These are phyloP conservation scores for Metschnikowia amazonensis DNA, from an alignment of 805 yeast species.

Conservation along the genomic window DNA sequence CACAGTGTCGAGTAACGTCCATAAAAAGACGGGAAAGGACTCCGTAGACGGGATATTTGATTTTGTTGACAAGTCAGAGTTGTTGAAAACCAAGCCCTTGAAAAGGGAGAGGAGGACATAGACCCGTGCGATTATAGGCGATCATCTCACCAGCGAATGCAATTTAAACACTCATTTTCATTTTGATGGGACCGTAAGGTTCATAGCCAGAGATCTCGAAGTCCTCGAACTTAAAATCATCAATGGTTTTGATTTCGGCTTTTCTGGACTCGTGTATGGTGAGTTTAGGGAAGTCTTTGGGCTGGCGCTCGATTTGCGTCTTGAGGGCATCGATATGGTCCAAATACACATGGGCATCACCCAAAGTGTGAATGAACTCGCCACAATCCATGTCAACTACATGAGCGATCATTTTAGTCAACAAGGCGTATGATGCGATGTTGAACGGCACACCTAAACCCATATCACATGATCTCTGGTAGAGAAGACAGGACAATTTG, in stretches of 20 bases:
- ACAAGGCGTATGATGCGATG: constrained; percentile 91
- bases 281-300: constrained; percentile 78
- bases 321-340: constrained; percentile 91
- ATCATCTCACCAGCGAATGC: no score
- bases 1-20: not conserved
- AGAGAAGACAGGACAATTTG: constrained; percentile 77
- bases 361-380: constrained; percentile 91
- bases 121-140: not conserved
- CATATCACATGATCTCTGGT: constrained; percentile 99
- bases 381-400: constrained; percentile 95
- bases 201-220: constrained; percentile 76
- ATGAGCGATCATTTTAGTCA: constrained; percentile 93
- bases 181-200: constrained; percentile 79
- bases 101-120: not conserved
- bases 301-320: constrained; percentile 71
- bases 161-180: constrained; percentile 93
- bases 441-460: constrained; percentile 99
- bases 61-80: constrained; percentile 25
- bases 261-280: constrained; percentile 54
- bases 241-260: constrained; percentile 57
- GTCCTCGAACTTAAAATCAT: constrained; percentile 85
- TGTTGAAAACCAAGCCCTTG: constrained; percentile 7
- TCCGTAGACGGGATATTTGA: constrained; percentile 35
- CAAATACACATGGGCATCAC: constrained; percentile 92
- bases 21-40: not conserved